Base-by-base conservation (phyloP, 2,329 filamentous ascomycete genomes). In the Claviceps citrina region DNA sequence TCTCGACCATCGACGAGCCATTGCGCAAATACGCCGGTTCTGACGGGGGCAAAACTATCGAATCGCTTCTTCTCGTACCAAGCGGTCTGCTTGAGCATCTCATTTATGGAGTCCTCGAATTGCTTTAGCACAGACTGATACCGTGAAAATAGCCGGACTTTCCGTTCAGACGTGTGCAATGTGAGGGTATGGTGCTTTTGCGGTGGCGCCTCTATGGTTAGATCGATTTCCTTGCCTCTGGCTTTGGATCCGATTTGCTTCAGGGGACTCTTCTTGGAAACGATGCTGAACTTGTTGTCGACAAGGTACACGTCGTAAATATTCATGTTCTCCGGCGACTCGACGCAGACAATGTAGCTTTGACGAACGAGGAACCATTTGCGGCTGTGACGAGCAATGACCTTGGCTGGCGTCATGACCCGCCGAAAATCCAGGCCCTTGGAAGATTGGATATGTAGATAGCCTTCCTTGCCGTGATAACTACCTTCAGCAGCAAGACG, bases 281-380 rank as follows among this genome's bases (percentile, higher is more conserved):
- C 78, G 37, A 95, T 78, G 39, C 73, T 70, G 61, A 98, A 98
- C 51, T 83, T 80, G 1, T 82, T 72, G 55, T 98, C 91, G 20
- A 96, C 84, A n/a, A 98, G 70, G 58, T 95, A 96, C 18, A 98
- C 91, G 61, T 98, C 93, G 57, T 94, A 95, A 26, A 96, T 93
- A 53, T 94, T 89, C 82, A 96, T 93, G 51, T 93, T 93, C 57
- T 96, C 89, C 0, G 91, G 91, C 0, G 91, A 95, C 56, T 96
- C 89, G n/a, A 96, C 87, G 50, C 89, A 95, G 33, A 94, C 89
- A 44, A 98, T 80, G 54, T 98, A 98, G 63, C 86, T 96, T 60
- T 96, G 87, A 38, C 91, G 73, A n/a, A 98, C 86, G 16, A 96
- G 68, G 56, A 98, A 98, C 91, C 91, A 98, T 58, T 95, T 95